phyloP scores from a whole-genome alignment of 1,139 yeast species.

The Keqinozyma sinolaborantium region DNA sequence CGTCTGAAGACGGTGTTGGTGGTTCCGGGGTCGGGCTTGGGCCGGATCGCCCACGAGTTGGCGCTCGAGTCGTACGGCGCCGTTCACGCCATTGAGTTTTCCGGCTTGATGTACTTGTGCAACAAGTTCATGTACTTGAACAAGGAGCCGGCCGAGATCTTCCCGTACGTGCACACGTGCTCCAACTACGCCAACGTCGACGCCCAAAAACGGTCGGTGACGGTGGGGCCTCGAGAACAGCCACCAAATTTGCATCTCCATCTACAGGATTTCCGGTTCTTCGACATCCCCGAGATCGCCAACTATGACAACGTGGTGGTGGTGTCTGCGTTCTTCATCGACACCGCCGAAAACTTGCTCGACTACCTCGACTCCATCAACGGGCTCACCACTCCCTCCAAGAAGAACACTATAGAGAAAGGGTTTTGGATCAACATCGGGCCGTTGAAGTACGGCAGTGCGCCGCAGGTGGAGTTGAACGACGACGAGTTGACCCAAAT shows the following conservation, averaged over 20 bases:
- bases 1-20: constrained; percentile 44
- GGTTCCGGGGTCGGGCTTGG: constrained; percentile 81
- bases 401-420: constrained; percentile 21
- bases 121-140: constrained; percentile 51
- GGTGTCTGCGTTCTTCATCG: constrained; percentile 74
- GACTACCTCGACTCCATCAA: constrained; percentile 66
- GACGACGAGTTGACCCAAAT: constrained; percentile 57
- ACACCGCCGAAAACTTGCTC: constrained; percentile 81
- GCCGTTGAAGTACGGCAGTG: constrained; percentile 85
- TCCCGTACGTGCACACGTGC: constrained; percentile 70
- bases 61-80: constrained; percentile 32
- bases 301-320: constrained; percentile 51
- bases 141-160: constrained; percentile 22
- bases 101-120: constrained; percentile 66
- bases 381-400: constrained; percentile 37
- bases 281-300: constrained; percentile 23
- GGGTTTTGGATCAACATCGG: constrained; percentile 83
- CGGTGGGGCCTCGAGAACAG: constrained; percentile 27
- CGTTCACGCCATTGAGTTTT: constrained; percentile 70
- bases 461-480: constrained; percentile 73
- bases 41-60: constrained; percentile 64
- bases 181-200: constrained; percentile 57
- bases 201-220: constrained; percentile 51
- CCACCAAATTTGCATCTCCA: constrained; percentile 50
- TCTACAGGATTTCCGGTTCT: constrained; percentile 65